These are phyloP conservation scores for Cutaneotrichosporon mucoides DNA, from an alignment of 1,284 basidiomycete genomes.

Conservation along the genomic window DNA sequence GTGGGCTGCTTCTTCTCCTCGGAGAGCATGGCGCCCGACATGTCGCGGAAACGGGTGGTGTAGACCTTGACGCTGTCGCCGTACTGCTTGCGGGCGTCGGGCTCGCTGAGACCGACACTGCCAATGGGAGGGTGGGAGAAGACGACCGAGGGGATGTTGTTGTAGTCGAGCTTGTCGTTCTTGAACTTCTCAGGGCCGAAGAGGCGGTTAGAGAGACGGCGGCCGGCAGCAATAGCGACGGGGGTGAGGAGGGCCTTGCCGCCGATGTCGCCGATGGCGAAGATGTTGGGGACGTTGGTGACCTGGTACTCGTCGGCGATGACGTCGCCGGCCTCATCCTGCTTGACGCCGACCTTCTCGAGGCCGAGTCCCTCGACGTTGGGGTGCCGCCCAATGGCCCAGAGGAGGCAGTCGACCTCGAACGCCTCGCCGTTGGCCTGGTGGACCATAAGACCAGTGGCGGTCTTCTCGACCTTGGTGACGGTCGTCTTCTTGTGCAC, in stretches of 20 bases:
- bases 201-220: slow-evolving; percentile 80
- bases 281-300: slow-evolving; percentile 68
- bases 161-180: slow-evolving; percentile 81
- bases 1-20: slow-evolving; percentile 86
- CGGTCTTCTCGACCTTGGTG: slow-evolving; percentile 67
- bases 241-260: slow-evolving; percentile 92
- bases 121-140: slow-evolving; percentile 96
- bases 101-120: slow-evolving; percentile 86
- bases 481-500: slow-evolving; percentile 78
- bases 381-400: slow-evolving; percentile 89
- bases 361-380: slow-evolving; percentile 75
- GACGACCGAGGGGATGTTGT: slow-evolving; percentile 88
- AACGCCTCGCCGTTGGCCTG: slow-evolving; percentile 64
- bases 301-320: slow-evolving; percentile 89
- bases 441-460: slow-evolving; percentile 63
- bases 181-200: slow-evolving; percentile 82
- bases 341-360: slow-evolving; percentile 70
- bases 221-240: slow-evolving; percentile 93
- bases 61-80: slow-evolving; percentile 83
- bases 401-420: slow-evolving; percentile 83
- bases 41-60: slow-evolving; percentile 67
- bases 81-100: slow-evolving; percentile 79
- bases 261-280: slow-evolving; percentile 84
- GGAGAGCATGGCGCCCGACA: slow-evolving; percentile 83
- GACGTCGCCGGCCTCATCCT: slow-evolving; percentile 73